These are phyloP conservation scores for Phytophthora brassicae DNA, from an alignment of 352 stramenopile species.

Conservation along the genomic window DNA sequence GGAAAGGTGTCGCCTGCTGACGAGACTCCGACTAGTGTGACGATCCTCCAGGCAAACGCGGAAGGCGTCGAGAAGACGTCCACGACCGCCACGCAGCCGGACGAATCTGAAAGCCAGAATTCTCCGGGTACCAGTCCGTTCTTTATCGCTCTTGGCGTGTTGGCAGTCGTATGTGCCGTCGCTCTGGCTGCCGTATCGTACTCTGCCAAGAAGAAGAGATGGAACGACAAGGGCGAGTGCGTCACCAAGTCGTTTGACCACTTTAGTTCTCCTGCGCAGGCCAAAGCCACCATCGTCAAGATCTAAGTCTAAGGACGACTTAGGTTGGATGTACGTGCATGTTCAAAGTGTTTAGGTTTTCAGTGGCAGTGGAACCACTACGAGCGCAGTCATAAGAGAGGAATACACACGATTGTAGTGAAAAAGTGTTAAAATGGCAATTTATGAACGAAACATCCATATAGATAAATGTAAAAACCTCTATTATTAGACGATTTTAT, in stretches of 20 bases:
- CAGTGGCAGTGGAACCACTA: constrained; percentile 37
- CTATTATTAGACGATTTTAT: too few relatives aligned
- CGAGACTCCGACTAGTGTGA: constrained; percentile 23
- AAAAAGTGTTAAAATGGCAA: constrained; percentile 12
- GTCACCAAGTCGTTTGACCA: constrained; percentile 31
- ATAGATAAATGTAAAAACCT: too few relatives aligned
- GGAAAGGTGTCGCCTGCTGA: constrained; percentile 28
- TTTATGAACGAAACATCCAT: constrained; percentile 1
- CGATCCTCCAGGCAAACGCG: constrained; percentile 32
- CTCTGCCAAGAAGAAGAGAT: constrained; percentile 32
- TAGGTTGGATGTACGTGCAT: constrained; percentile 26
- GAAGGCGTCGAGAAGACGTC: constrained; percentile 26
- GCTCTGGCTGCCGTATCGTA: constrained; percentile 23
- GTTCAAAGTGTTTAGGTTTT: constrained; percentile 31
- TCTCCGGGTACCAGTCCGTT: constrained; percentile 21
- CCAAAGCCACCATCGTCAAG: constrained; percentile 35
- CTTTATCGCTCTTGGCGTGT: constrained; percentile 25
- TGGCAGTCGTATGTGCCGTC: constrained; percentile 20
- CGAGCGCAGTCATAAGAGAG: constrained; percentile 26
- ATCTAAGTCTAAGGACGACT: constrained; percentile 26
- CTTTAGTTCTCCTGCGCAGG: constrained; percentile 29
- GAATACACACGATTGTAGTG: constrained; percentile 29
- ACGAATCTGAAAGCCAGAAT: background rate
- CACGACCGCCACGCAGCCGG: constrained; percentile 4
- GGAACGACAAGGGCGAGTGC: constrained; percentile 23